These are phyloP conservation scores for Phytophthora palmivora DNA, from an alignment of 352 stramenopile genomes.

Conservation along the genomic window DNA sequence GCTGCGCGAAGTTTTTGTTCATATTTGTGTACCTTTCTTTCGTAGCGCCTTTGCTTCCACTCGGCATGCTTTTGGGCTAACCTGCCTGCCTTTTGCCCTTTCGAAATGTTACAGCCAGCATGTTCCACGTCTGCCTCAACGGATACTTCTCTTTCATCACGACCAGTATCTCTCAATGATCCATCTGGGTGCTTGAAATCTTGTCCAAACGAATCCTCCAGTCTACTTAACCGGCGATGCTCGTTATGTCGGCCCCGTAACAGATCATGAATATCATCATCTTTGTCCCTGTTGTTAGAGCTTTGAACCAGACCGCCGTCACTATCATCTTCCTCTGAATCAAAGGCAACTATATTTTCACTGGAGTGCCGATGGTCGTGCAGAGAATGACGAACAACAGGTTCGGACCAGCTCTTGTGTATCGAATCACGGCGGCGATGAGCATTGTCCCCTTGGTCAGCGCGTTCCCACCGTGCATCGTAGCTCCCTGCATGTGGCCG, in stretches of 20 bases:
- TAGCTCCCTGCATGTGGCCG: slow-evolving; percentile 19
- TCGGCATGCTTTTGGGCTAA: slow-evolving; percentile 18
- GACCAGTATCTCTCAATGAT: not conserved
- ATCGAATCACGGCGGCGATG: slow-evolving; percentile 13
- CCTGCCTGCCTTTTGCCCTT: not conserved
- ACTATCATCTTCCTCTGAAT: slow-evolving; percentile 20
- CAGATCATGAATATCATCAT: not conserved
- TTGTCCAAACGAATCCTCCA: not conserved
- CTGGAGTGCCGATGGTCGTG: slow-evolving; percentile 2
- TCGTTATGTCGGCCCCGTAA: slow-evolving; percentile 5
- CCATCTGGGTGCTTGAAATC: not conserved
- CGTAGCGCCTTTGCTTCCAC: slow-evolving; percentile 30
- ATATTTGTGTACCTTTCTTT: slow-evolving; percentile 33
- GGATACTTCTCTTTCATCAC: slow-evolving; percentile 8
- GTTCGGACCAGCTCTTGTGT: slow-evolving; percentile 36
- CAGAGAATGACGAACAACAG: slow-evolving; percentile 4
- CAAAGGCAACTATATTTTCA: slow-evolving; percentile 5
- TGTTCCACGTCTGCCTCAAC: slow-evolving; percentile 1
- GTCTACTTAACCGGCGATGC: slow-evolving; percentile 17
- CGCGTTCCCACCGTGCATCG: slow-evolving; percentile 15
- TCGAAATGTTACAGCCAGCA: not conserved
- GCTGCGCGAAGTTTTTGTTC: slow-evolving; percentile 27
- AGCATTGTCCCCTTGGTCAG: slow-evolving; percentile 1
- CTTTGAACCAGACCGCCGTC: not conserved
- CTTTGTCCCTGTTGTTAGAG: not conserved